Conservation (phyloP, 2,329 filamentous ascomycete species). For the Xylaria sp. region DNA sequence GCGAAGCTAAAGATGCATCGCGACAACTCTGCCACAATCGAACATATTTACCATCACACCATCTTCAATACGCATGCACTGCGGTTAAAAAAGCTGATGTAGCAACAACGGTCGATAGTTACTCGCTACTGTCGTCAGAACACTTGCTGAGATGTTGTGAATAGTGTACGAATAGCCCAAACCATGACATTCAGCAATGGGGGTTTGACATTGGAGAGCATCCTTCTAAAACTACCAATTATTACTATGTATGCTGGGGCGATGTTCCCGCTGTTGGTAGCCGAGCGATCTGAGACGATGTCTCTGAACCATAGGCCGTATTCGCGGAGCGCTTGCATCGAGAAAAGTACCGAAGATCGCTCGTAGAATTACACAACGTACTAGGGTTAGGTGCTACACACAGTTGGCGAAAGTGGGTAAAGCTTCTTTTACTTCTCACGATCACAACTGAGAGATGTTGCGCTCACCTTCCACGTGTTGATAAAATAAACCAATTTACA, state of each 20-base stretch:
- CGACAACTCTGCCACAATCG: conserved; percentile 20
- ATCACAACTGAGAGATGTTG: background rate
- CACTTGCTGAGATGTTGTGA: conserved; percentile 8
- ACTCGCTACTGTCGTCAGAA: conserved; percentile 7
- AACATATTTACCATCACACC: conserved; percentile 14
- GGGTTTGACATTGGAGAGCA: conserved; percentile 13
- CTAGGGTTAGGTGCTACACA: conserved; percentile 3
- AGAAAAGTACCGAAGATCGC: conserved; percentile 14
- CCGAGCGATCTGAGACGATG: conserved; percentile 32
- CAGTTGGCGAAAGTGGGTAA: background rate
- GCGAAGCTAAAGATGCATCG: conserved; percentile 19
- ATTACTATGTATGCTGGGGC: conserved; percentile 20
- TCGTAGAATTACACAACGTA: conserved; percentile 8
- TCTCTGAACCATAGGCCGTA: conserved; percentile 21
- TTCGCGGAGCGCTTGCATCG: conserved; percentile 13
- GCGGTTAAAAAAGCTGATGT: conserved; percentile 18
- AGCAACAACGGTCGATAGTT: conserved; percentile 4
- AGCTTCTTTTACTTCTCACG: background rate
- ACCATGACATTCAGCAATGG: conserved; percentile 13
- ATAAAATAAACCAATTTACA: background rate
- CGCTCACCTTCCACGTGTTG: background rate
- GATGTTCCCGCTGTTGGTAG: conserved; percentile 29
- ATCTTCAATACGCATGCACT: conserved; percentile 28
- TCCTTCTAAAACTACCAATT: conserved; percentile 16
- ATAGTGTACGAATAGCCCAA: conserved; percentile 6